Evolutionary conservation across 495 filamentous ascomycete species (phyloP), one percentile per base, ranked within the genome.

Genomic region (Neurospora africana): DNA sequence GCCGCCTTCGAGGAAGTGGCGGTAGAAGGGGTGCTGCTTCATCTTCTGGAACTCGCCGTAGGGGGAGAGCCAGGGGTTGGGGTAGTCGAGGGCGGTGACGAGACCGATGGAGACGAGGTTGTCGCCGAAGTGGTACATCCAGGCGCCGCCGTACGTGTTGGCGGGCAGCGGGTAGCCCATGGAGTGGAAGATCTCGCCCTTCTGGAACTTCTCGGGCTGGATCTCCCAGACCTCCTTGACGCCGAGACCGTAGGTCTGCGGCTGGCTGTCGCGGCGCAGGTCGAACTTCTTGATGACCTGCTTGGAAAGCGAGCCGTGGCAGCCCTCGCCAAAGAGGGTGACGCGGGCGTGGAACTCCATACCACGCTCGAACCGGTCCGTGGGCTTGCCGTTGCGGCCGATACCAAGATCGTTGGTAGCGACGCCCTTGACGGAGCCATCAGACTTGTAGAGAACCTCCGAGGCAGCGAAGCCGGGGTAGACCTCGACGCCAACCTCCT

Each of bases 41-140:
- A 98, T 89, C 84, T 97, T 97, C 79, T 99, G 96, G 82, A 99
- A 98, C 79, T 99, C 95, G 35, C 88, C 88, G 79, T 99, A 99
- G 0, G 95, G 95, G 0, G 93, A 93, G 21, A 99, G 86, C 92
- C 94, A 99, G 0, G 95, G 96, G 81, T 99, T 99, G 36, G 91
- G 87, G 78, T 98, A 99, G 82, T 99, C 95, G 38, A 99, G 86
- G 35, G 95, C 95, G 37, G 97, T 92, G 21, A 99, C 95, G 39
- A 98, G 86, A 15, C 95, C 95, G 61, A 99, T 87, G 76, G 91
- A 95, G 75, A 98, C 95, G 75, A 98, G 89, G 81, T 98, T 98
- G 74, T 98, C 94, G 27, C 94, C 95, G 78, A 98, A 99, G 81
- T 99, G 95, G 77, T 99, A 99, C 90, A 99, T 93, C 91, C 92